phyloP scores from a whole-genome alignment of 441 rosid genomes.

The Raphanus hybrid region DNA sequence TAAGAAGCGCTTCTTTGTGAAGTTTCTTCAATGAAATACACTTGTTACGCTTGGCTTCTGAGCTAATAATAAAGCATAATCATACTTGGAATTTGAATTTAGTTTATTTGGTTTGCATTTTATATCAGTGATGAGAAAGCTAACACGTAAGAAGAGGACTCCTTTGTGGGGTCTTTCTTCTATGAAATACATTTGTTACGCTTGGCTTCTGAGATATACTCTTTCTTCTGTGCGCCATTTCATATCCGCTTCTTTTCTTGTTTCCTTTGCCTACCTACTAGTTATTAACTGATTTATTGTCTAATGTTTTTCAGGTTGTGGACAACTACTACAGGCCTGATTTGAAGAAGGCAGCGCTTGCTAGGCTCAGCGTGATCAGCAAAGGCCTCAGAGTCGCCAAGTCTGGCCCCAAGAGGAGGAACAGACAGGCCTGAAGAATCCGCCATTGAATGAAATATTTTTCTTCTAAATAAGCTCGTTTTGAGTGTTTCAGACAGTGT shows the following conservation, averaged over 20 bases:
- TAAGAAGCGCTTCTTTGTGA: conserved; percentile 29
- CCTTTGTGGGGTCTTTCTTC: conserved; percentile 47
- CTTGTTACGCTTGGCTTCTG: conserved; percentile 67
- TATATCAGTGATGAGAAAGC: conserved; percentile 45
- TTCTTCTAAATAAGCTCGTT: background rate
- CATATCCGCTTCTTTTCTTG: background rate
- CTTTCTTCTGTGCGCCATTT: background rate
- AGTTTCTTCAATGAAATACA: conserved; percentile 50
- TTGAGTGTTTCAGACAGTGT: conserved; percentile 21
- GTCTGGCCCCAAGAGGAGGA: conserved; percentile 90
- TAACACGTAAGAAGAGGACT: conserved; percentile 42
- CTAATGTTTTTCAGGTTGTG: conserved; percentile 53
- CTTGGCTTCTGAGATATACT: conserved; percentile 51
- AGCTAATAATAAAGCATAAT: background rate
- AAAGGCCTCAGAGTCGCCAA: conserved; percentile 79
- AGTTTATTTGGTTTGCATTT: background rate
- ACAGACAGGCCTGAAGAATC: conserved; percentile 62
- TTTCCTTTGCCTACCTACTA: background rate
- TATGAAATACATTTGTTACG: conserved; percentile 61
- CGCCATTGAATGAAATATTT: background rate
- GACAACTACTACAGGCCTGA: conserved; percentile 91
- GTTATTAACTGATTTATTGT: background rate
- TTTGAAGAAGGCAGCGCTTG: conserved; percentile 88
- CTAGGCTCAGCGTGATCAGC: conserved; percentile 82
- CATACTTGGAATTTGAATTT: background rate